Percentiles rank a stretch among this genome's conserved stretches.
Evolutionary conservation across 1,284 basidiomycete species (phyloP).

Genomic region (Chalciporus piperatoides): DNA sequence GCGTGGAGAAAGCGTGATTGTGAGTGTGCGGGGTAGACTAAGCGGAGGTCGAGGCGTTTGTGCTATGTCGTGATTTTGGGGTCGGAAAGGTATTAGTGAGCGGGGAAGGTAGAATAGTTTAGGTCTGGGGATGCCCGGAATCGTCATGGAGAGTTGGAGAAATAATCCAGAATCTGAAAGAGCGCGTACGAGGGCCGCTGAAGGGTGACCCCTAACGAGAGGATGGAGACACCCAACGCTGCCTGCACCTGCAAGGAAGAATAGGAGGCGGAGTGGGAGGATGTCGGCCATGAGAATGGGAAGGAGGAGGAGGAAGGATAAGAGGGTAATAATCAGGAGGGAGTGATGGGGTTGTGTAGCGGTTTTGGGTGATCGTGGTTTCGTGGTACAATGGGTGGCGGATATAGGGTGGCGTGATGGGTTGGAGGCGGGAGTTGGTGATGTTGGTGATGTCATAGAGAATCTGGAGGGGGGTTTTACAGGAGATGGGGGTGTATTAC

Average conservation of each 20-base stretch:
- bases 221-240: constrained; percentile 37
- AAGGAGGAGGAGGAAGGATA: constrained; percentile 46
- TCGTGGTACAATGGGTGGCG: constrained; percentile 17
- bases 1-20: constrained; percentile 17
- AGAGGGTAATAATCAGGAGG: constrained; percentile 40
- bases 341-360: constrained; percentile 33
- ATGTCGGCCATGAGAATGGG: constrained; percentile 48
- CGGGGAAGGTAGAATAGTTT: not conserved
- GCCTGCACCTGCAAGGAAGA: constrained; percentile 51
- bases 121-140: constrained; percentile 7
- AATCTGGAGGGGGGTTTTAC: not conserved
- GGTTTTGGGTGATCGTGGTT: not conserved
- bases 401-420: constrained; percentile 47
- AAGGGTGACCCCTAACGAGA: not conserved
- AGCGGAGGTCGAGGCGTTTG: not conserved
- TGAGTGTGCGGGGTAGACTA: constrained; percentile 7
- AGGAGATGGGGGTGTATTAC: constrained; percentile 11
- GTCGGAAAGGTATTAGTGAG: not conserved
- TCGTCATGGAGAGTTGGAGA: constrained; percentile 11
- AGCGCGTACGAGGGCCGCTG: constrained; percentile 5
- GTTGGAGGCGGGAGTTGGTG: not conserved
- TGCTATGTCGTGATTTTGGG: not conserved
- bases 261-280: constrained; percentile 57
- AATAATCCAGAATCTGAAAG: constrained; percentile 20
- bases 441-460: not conserved